These are phyloP conservation scores for Tulasnella sp. DNA, from an alignment of 768 basidiomycete genomes.

Conservation along the genomic window DNA sequence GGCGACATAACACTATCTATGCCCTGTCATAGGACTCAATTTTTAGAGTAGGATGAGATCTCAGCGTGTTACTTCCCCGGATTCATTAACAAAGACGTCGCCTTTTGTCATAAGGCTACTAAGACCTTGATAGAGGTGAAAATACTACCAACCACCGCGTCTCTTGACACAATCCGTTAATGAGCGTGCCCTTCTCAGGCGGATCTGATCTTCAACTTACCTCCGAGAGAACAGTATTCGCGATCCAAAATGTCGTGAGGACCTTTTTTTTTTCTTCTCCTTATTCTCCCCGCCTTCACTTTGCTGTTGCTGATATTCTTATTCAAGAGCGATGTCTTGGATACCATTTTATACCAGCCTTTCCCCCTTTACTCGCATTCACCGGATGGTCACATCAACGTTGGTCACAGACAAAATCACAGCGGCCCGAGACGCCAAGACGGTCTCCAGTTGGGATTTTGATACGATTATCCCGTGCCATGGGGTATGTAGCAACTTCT, in stretches of 20 bases:
- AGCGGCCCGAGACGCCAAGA: conserved; percentile 53
- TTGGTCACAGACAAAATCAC: conserved; percentile 17
- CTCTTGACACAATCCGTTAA: too few species aligned
- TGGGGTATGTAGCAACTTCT: conserved; percentile 37
- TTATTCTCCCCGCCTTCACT: too few species aligned
- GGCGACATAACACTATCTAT: conserved; percentile 23
- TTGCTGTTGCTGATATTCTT: too few species aligned
- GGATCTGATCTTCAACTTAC: conserved; percentile 37
- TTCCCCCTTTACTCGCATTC: neutral
- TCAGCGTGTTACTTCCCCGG: conserved; percentile 24
- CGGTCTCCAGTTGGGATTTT: conserved; percentile 63
- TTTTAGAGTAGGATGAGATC: neutral
- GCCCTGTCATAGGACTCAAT: neutral
- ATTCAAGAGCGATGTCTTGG: conserved; percentile 1
- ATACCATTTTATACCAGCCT: neutral
- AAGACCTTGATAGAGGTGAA: conserved; percentile 33
- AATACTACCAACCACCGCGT: too few species aligned
- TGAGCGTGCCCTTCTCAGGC: too few species aligned
- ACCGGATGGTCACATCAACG: conserved; percentile 23
- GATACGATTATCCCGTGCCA: conserved; percentile 66
- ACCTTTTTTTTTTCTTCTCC: too few species aligned
- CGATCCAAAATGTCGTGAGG: conserved; percentile 10
- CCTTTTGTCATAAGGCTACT: conserved; percentile 32
- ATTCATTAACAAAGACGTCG: conserved; percentile 32
- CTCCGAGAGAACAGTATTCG: conserved; percentile 33